These are phyloP conservation scores for Acaromyces ingoldii DNA, from an alignment of 1,284 basidiomycete species.

Conservation along the genomic window DNA sequence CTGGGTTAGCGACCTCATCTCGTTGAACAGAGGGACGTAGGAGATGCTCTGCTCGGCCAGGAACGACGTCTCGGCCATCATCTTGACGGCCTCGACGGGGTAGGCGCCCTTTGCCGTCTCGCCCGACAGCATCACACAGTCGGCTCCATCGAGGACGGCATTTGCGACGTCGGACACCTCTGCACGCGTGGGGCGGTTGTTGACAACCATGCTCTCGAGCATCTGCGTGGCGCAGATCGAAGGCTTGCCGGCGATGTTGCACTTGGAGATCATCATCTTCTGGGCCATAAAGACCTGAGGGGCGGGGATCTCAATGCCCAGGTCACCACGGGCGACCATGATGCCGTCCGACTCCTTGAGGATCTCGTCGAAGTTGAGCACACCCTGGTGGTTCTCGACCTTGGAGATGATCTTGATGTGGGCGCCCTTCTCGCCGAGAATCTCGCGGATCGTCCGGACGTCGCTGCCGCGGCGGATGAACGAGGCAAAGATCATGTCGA, in stretches of 20 bases:
- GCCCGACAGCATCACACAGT: slow-evolving; percentile 51
- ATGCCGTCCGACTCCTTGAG: slow-evolving; percentile 51
- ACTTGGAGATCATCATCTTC: slow-evolving; percentile 52
- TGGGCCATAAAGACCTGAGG: slow-evolving; percentile 51
- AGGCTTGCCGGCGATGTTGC: slow-evolving; percentile 61
- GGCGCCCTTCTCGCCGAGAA: slow-evolving; percentile 48
- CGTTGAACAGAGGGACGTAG: slow-evolving; percentile 49
- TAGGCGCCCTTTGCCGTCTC: slow-evolving; percentile 51
- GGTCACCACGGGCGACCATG: slow-evolving; percentile 51
- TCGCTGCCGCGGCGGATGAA: slow-evolving; percentile 49
- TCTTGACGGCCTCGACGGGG: slow-evolving; percentile 54
- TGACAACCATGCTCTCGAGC: slow-evolving; percentile 71
- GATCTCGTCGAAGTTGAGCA: slow-evolving; percentile 52
- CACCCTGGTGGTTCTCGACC: slow-evolving; percentile 52
- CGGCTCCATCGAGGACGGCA: slow-evolving; percentile 50
- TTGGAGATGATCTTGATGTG: slow-evolving; percentile 52
- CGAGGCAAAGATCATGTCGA: slow-evolving; percentile 72
- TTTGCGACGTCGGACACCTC: slow-evolving; percentile 51
- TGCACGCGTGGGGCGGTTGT: slow-evolving; percentile 51
- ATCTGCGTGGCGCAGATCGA: slow-evolving; percentile 99
- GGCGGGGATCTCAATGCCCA: slow-evolving; percentile 60
- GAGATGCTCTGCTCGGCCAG: slow-evolving; percentile 49
- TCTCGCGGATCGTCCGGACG: slow-evolving; percentile 46
- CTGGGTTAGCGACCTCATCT: slow-evolving; percentile 55
- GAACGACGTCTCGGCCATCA: slow-evolving; percentile 52